phyloP scores from a whole-genome alignment of 2,329 filamentous ascomycete genomes.

The Trichoderma atrobrunneum region DNA sequence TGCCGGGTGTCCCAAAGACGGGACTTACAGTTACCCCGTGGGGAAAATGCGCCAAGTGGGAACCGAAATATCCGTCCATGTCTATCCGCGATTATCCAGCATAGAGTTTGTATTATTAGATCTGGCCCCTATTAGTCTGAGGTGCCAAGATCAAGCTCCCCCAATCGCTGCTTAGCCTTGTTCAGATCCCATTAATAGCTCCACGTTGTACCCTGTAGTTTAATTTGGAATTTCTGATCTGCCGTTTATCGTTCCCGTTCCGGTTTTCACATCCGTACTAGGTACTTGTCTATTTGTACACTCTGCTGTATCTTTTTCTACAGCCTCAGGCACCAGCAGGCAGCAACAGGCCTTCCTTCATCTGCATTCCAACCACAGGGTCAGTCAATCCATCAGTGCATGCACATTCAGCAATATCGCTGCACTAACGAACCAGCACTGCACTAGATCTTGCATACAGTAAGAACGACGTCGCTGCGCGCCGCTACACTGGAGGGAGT shows the following conservation, averaged over 20 bases:
- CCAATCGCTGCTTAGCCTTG: background rate
- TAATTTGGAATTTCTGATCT: background rate
- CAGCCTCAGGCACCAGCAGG: no score
- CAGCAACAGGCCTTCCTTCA: no score
- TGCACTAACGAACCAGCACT: no score
- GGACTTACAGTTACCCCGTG: background rate
- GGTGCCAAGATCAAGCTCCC: background rate
- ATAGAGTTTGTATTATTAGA: background rate
- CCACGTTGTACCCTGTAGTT: background rate
- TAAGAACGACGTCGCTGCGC: no score
- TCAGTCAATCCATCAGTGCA: no score
- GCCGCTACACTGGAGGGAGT: no score
- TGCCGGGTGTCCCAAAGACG: background rate
- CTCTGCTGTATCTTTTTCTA: no score
- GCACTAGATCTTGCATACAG: no score
- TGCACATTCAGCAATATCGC: no score
- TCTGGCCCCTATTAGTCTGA: background rate
- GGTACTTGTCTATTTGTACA: no score
- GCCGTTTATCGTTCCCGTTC: background rate
- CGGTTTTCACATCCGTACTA: background rate
- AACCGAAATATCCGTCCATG: background rate
- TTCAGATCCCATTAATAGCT: background rate
- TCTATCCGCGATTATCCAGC: background rate
- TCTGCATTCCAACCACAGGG: no score
- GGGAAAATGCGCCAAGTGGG: background rate